Evolutionary conservation across 78 protist species (phyloP).

Genomic region (Speleostelium caveatum): DNA sequence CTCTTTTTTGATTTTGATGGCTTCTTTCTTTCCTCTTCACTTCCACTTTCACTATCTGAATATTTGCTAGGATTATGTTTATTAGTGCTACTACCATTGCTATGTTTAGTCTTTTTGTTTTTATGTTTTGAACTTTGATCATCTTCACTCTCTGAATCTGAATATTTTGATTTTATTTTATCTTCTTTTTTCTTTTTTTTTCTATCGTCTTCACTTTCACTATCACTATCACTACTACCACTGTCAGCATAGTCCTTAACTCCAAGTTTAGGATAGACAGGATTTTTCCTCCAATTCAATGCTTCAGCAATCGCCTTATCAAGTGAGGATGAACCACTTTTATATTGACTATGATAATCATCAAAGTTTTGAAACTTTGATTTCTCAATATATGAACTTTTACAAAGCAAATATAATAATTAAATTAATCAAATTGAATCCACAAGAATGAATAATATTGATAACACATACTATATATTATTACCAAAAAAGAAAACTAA

Average conservation of each 20-base stretch:
- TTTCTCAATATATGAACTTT: conserved; percentile 16
- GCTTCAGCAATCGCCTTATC: background rate
- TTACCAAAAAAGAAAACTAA: conserved; percentile 31
- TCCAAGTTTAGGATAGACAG: background rate
- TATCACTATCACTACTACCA: background rate
- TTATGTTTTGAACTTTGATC: background rate
- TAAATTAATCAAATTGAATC: background rate
- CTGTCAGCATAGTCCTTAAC: background rate
- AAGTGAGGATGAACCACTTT: background rate
- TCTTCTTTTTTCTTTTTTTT: background rate
- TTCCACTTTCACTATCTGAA: conserved; percentile 5
- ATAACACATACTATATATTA: conserved; percentile 30
- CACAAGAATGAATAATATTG: background rate
- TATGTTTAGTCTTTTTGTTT: background rate
- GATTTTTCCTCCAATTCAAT: background rate
- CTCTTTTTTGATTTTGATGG: no score
- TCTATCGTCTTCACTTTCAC: background rate
- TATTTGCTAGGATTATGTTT: background rate
- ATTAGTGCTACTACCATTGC: background rate
- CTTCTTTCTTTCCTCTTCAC: no score
- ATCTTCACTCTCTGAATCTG: background rate
- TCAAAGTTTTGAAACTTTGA: background rate
- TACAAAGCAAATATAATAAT: background rate
- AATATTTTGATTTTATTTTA: background rate
- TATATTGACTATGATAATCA: background rate